These are phyloP conservation scores for Cucurbita argyrosperma DNA, from an alignment of 306 rosid species.

Conservation along the genomic window DNA sequence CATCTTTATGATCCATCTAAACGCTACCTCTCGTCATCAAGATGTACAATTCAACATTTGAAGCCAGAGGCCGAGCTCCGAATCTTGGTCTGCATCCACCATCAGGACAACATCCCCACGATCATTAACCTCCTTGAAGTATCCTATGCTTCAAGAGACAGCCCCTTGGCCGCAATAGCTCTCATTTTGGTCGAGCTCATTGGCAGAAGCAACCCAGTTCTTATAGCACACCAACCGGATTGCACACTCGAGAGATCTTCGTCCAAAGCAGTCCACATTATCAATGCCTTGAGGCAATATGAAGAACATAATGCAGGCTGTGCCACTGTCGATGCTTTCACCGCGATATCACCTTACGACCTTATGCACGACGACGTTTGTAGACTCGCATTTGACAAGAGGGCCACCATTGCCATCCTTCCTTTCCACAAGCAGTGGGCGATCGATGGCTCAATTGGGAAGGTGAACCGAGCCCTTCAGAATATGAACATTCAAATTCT, in stretches of 20 bases:
- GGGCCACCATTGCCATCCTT: slow-evolving; percentile 31
- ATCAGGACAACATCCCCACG: slow-evolving; percentile 28
- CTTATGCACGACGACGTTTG: slow-evolving; percentile 33
- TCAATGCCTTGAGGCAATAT: slow-evolving; percentile 37
- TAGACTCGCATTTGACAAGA: slow-evolving; percentile 19
- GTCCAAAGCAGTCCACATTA: slow-evolving; percentile 15
- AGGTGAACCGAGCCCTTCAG: slow-evolving; percentile 14
- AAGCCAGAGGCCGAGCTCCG: slow-evolving; percentile 28
- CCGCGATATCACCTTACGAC: slow-evolving; percentile 27
- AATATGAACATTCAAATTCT: slow-evolving; percentile 31
- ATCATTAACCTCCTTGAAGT: slow-evolving; percentile 40
- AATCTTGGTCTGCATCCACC: slow-evolving; percentile 38
- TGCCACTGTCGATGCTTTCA: slow-evolving; percentile 27
- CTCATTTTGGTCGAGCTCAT: slow-evolving; percentile 38
- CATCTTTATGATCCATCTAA: slow-evolving; percentile 30
- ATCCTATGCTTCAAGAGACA: slow-evolving; percentile 41
- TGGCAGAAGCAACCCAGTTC: slow-evolving; percentile 35
- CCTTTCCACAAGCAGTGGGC: slow-evolving; percentile 59
- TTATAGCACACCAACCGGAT: slow-evolving; percentile 28
- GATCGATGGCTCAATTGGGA: slow-evolving; percentile 35
- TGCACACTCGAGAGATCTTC: background rate
- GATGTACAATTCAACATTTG: slow-evolving; percentile 35
- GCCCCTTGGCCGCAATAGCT: slow-evolving; percentile 25
- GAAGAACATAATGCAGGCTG: slow-evolving; percentile 19
- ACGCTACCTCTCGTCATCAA: slow-evolving; percentile 14